Conservation (phyloP, 2,329 filamentous ascomycete genomes). For the Colletotrichum musicola region DNA sequence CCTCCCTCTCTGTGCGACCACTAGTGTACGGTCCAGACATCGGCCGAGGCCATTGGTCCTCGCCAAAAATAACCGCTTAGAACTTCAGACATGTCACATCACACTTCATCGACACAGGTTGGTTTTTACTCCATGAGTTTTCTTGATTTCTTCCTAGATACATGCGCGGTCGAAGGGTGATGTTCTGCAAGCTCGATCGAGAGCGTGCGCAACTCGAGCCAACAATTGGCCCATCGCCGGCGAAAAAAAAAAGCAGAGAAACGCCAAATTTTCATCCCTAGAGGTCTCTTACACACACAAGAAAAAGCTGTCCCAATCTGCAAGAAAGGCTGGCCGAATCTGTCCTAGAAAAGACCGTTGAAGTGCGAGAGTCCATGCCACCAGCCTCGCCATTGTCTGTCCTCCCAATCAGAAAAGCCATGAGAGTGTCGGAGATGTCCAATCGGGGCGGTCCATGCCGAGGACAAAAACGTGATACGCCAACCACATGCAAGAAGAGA, state of each 20-base stretch:
- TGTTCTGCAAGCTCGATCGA: conserved; percentile 5
- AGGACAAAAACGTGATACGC: conserved; percentile 19
- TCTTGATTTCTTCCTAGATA: conserved; percentile 28
- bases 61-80: not conserved
- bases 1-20: not conserved
- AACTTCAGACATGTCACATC: not conserved
- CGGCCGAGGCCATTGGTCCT: not conserved
- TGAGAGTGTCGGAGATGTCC: conserved; percentile 24
- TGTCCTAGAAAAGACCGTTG: conserved; percentile 20
- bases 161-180: conserved; percentile 31
- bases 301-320: conserved; percentile 24
- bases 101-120: not conserved
- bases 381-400: conserved; percentile 19
- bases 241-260: conserved; percentile 28
- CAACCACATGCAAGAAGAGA: conserved; percentile 18
- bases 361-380: conserved; percentile 24
- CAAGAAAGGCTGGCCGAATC: conserved; percentile 15
- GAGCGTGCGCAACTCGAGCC: conserved; percentile 20
- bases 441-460: conserved; percentile 14
- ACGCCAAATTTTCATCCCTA: conserved; percentile 35
- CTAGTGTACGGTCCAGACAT: no score
- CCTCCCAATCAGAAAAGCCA: conserved; percentile 35
- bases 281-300: conserved; percentile 36
- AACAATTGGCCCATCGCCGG: conserved; percentile 20
- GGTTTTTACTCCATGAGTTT: conserved; percentile 2